These are phyloP conservation scores for Aspergillus sp. DNA, from an alignment of 2,329 filamentous ascomycete genomes.

Conservation along the genomic window DNA sequence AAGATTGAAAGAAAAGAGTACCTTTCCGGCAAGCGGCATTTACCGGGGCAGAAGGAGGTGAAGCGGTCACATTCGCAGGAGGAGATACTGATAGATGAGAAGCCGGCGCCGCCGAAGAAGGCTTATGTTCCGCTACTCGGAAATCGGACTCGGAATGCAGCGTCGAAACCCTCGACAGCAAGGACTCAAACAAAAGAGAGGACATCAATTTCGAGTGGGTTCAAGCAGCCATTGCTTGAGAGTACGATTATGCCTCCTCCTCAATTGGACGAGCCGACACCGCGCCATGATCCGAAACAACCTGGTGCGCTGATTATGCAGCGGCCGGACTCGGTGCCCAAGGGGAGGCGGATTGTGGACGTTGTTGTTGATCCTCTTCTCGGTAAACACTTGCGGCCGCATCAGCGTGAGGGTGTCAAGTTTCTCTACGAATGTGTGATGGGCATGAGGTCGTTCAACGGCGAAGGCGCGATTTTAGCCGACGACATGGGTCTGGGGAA, in stretches of 20 bases:
- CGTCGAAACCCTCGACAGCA: slow-evolving; percentile 14
- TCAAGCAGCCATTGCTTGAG: slow-evolving; percentile 66
- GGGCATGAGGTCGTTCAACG: slow-evolving; percentile 69
- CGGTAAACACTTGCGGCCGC: slow-evolving; percentile 64
- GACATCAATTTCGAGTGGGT: slow-evolving; percentile 53
- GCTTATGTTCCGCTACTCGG: slow-evolving; percentile 22
- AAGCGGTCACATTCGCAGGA: neutral
- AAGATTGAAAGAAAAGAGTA: slow-evolving; percentile 65
- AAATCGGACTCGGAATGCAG: slow-evolving; percentile 12
- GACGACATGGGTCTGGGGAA: slow-evolving; percentile 80
- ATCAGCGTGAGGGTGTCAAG: slow-evolving; percentile 71
- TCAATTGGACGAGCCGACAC: slow-evolving; percentile 53
- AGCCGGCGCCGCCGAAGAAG: slow-evolving; percentile 23
- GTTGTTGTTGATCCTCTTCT: slow-evolving; percentile 73
- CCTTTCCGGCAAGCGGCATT: slow-evolving; percentile 41
- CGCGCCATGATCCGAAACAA: slow-evolving; percentile 67
- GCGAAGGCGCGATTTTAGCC: slow-evolving; percentile 71
- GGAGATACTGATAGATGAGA: slow-evolving; percentile 30
- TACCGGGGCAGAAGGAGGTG: slow-evolving; percentile 9
- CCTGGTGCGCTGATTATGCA: slow-evolving; percentile 70
- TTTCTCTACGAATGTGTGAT: slow-evolving; percentile 79
- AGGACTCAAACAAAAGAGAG: slow-evolving; percentile 24
- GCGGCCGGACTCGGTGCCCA: slow-evolving; percentile 58
- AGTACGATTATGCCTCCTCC: slow-evolving; percentile 56
- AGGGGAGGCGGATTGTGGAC: slow-evolving; percentile 70